Conservation (phyloP, 2,329 filamentous ascomycete species). For the Cadophora gregata region DNA sequence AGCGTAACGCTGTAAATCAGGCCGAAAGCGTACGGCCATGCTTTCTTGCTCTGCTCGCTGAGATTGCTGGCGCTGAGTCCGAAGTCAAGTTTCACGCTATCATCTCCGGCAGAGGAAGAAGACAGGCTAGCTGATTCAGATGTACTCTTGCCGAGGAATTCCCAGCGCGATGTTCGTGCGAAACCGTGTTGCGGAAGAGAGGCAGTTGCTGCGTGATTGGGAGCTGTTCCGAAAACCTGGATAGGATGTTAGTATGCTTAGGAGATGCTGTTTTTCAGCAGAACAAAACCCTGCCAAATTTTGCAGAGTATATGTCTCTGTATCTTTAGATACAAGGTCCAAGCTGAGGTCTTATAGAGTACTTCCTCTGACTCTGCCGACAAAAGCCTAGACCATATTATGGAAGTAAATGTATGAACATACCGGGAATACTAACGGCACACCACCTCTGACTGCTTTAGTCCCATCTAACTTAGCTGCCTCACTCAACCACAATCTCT, state of each 20-base stretch:
- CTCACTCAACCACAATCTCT: slow-evolving; percentile 88
- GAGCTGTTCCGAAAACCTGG: slow-evolving; percentile 84
- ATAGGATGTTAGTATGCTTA: slow-evolving; percentile 10
- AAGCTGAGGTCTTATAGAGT: not conserved
- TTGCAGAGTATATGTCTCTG: not conserved
- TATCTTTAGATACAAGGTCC: not conserved
- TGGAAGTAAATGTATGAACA: slow-evolving; percentile 38
- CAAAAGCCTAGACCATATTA: not conserved
- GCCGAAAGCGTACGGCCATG: slow-evolving; percentile 88
- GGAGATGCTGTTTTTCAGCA: not conserved
- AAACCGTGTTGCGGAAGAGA: slow-evolving; percentile 93
- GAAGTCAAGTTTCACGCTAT: slow-evolving; percentile 92
- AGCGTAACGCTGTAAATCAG: slow-evolving; percentile 94
- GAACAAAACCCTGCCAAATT: not conserved
- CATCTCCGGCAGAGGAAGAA: slow-evolving; percentile 53
- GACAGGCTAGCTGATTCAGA: slow-evolving; percentile 55
- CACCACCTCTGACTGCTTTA: slow-evolving; percentile 89
- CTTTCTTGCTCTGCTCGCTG: slow-evolving; percentile 67
- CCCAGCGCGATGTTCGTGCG: slow-evolving; percentile 88
- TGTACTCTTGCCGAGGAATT: slow-evolving; percentile 89
- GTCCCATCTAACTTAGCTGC: slow-evolving; percentile 81
- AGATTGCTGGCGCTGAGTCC: slow-evolving; percentile 80
- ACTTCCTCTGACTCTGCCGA: not conserved
- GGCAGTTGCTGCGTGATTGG: slow-evolving; percentile 77
- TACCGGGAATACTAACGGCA: slow-evolving; percentile 93